These are phyloP conservation scores for Candolleomyces aberdarensis DNA, from an alignment of 768 basidiomycete genomes.

Conservation along the genomic window DNA sequence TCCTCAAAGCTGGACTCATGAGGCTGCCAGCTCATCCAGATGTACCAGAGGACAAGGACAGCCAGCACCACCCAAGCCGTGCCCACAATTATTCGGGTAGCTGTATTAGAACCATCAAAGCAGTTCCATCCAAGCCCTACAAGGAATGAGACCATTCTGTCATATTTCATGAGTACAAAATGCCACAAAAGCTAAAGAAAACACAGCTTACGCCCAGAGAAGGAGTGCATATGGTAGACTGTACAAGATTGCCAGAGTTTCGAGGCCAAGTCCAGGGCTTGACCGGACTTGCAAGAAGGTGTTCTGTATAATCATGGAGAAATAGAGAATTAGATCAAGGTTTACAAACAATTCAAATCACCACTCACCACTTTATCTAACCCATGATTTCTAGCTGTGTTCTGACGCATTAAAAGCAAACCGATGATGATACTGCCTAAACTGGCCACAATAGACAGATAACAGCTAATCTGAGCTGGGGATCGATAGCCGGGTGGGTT, in stretches of 20 bases:
- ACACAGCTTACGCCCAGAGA: conserved; percentile 22
- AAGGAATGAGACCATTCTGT: conserved; percentile 23
- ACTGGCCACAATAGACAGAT: conserved; percentile 42
- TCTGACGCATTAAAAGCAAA: conserved; percentile 40
- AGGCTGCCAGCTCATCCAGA: conserved; percentile 11
- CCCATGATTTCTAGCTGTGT: conserved; percentile 18
- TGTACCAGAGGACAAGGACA: conserved; percentile 21
- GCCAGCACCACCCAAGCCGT: conserved; percentile 5
- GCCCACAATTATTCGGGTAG: conserved; percentile 14
- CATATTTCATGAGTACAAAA: background rate
- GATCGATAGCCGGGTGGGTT: conserved; percentile 1
- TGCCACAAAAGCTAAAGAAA: background rate
- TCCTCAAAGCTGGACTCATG: too few relatives aligned
- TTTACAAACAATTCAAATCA: background rate
- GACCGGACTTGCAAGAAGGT: conserved; percentile 4
- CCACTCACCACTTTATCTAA: background rate
- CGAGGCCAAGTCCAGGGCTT: conserved; percentile 13
- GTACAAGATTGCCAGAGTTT: conserved; percentile 23
- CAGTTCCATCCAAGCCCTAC: conserved; percentile 24
- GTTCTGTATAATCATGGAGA: background rate
- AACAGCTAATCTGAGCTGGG: conserved; percentile 42
- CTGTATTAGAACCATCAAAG: conserved; percentile 15
- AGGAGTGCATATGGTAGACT: conserved; percentile 25
- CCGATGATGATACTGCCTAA: conserved; percentile 43
- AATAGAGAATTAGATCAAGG: background rate